Percentiles rank a stretch among this genome's conserved stretches.
Evolutionary conservation across 2,329 filamentous ascomycete species (phyloP).

Genomic region (Aspergillus sp.): DNA sequence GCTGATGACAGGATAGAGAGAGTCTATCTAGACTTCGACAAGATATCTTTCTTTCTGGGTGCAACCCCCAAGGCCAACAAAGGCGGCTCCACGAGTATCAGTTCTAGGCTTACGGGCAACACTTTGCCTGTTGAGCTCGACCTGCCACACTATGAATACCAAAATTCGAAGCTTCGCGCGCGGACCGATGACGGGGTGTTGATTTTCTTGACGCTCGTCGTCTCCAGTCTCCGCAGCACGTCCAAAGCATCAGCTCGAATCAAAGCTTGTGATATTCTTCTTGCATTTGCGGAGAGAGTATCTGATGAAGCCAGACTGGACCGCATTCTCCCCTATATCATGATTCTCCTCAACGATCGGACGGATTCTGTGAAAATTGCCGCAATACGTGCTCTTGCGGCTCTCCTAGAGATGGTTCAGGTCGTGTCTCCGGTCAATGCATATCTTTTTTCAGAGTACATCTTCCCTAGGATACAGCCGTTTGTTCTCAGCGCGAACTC

Average conservation of each 20-base stretch:
- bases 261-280: slow-evolving; percentile 83
- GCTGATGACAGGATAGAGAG: slow-evolving; percentile 92
- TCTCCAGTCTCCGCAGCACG: slow-evolving; percentile 84
- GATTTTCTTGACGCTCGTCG: slow-evolving; percentile 85
- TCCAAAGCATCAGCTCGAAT: slow-evolving; percentile 83
- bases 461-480: slow-evolving; percentile 58
- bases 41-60: slow-evolving; percentile 91
- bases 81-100: slow-evolving; percentile 30
- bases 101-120: slow-evolving; percentile 34
- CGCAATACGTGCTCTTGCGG: slow-evolving; percentile 81
- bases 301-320: slow-evolving; percentile 97
- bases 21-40: slow-evolving; percentile 93
- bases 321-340: slow-evolving; percentile 84
- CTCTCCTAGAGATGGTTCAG: slow-evolving; percentile 80
- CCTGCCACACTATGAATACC: slow-evolving; percentile 79
- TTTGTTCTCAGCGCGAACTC: slow-evolving; percentile 56
- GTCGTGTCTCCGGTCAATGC: slow-evolving; percentile 77
- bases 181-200: slow-evolving; percentile 84
- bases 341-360: slow-evolving; percentile 77
- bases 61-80: slow-evolving; percentile 58
- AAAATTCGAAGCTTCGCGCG: slow-evolving; percentile 60
- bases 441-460: slow-evolving; percentile 66
- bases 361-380: slow-evolving; percentile 82
- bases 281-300: slow-evolving; percentile 86
- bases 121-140: slow-evolving; percentile 75